A percentile compares a stretch with the other conserved stretches of the same genome.
phyloP scores from a whole-genome alignment of 345 rosid genomes.

The Pugionium cornutum region DNA sequence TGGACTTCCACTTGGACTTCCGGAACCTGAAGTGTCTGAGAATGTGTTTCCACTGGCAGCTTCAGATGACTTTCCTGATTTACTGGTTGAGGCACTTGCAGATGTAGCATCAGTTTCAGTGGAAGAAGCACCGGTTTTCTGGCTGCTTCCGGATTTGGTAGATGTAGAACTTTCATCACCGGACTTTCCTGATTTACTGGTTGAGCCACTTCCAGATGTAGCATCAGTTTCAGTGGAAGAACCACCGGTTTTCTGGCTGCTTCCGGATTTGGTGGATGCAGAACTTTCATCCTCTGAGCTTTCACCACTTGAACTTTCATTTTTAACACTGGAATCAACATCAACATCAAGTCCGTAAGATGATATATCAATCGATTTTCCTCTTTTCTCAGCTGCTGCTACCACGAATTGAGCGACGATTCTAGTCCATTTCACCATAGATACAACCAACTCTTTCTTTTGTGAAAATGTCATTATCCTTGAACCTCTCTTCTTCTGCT shows the following conservation, averaged over 20 bases:
- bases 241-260: not conserved
- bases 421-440: constrained; percentile 31
- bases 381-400: constrained; percentile 1
- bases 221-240: not conserved
- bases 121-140: not conserved
- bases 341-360: constrained; percentile 35
- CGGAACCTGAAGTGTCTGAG: too few species aligned
- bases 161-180: not conserved
- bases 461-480: not conserved
- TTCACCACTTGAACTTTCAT: not conserved
- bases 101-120: too few species aligned
- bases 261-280: not conserved
- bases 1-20: constrained; percentile 12
- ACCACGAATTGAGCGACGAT: not conserved
- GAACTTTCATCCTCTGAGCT: not conserved
- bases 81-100: not conserved
- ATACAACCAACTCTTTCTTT: constrained; percentile 11
- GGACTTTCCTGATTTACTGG: too few species aligned
- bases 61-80: too few species aligned
- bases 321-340: constrained; percentile 2
- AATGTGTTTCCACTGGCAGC: too few species aligned
- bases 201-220: not conserved
- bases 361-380: constrained; percentile 20
- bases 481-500: constrained; percentile 30
- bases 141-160: not conserved